Percentiles rank a stretch among this genome's conserved stretches.
phyloP scores from a whole-genome alignment of 2,329 filamentous ascomycete species.

The Pyrenophora teres region DNA sequence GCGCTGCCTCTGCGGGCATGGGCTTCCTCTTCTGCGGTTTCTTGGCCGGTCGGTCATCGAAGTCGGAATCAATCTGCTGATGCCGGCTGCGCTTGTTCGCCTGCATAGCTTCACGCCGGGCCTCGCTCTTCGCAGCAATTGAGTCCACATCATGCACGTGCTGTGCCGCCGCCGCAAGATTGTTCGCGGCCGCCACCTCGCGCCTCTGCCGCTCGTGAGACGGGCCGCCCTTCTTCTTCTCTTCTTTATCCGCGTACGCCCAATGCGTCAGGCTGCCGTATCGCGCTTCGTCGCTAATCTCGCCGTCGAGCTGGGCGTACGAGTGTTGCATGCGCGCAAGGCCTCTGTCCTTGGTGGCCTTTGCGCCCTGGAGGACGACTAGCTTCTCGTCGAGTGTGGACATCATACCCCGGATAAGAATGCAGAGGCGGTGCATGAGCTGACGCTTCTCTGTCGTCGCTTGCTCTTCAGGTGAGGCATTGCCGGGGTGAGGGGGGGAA shows the following conservation, averaged over 20 bases:
- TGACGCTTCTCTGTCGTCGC: conserved; percentile 70
- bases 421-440: conserved; percentile 77
- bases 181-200: conserved; percentile 77
- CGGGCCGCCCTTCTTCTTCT: conserved; percentile 61
- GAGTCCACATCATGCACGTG: conserved; percentile 81
- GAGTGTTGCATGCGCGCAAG: conserved; percentile 83
- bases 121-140: conserved; percentile 78
- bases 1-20: conserved; percentile 55
- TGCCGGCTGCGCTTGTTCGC: conserved; percentile 73
- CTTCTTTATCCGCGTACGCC: conserved; percentile 85
- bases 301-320: conserved; percentile 81
- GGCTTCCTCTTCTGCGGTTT: conserved; percentile 66
- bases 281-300: conserved; percentile 93
- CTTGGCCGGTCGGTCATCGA: conserved; percentile 71
- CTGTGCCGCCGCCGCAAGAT: conserved; percentile 68
- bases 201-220: conserved; percentile 75
- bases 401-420: conserved; percentile 81
- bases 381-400: conserved; percentile 96
- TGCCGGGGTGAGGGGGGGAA: conserved; percentile 31
- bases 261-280: conserved; percentile 91
- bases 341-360: conserved; percentile 85
- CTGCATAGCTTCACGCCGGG: conserved; percentile 78
- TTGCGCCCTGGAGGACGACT: conserved; percentile 90
- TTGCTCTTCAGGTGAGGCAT: conserved; percentile 43
- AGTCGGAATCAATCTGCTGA: conserved; percentile 76